These are phyloP conservation scores for Vanderwaltozyma polyspora DNA, from an alignment of 805 yeast species.

Conservation along the genomic window DNA sequence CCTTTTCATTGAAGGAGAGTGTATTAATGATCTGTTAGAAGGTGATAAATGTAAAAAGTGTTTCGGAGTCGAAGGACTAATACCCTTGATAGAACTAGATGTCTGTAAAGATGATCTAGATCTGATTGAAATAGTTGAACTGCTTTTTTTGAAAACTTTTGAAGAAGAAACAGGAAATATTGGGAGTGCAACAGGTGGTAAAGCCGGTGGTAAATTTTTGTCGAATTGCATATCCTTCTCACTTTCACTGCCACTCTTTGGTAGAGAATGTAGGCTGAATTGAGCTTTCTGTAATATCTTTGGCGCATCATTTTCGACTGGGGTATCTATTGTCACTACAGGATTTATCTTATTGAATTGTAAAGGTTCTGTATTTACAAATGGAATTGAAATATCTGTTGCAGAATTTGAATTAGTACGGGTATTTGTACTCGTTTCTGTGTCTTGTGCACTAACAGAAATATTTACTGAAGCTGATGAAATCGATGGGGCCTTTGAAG, in stretches of 20 bases:
- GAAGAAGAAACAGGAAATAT: conserved; percentile 22
- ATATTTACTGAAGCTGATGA: neutral
- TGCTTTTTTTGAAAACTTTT: conserved; percentile 17
- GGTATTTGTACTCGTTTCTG: conserved; percentile 2
- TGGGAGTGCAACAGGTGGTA: conserved; percentile 11
- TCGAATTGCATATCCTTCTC: neutral
- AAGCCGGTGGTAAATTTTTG: conserved; percentile 3
- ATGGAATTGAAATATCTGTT: no score
- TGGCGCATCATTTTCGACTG: conserved; percentile 15
- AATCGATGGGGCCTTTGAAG: neutral
- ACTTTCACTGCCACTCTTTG: neutral
- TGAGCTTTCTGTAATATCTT: conserved; percentile 22
- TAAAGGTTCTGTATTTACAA: no score
- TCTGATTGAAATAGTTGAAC: conserved; percentile 11
- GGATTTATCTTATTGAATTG: no score
- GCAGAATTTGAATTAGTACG: neutral
- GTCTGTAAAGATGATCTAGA: conserved; percentile 9
- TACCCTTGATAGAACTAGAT: conserved; percentile 5
- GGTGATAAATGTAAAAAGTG: conserved; percentile 5
- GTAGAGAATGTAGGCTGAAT: conserved; percentile 15
- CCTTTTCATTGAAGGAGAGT: conserved; percentile 2
- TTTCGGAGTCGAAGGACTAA: conserved; percentile 12
- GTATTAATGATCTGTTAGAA: conserved; percentile 8
- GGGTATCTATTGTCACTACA: no score
- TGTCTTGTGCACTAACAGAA: no score